Evolutionary conservation across 345 rosid genomes (phyloP).

Genomic region (Kandelia obovata): DNA sequence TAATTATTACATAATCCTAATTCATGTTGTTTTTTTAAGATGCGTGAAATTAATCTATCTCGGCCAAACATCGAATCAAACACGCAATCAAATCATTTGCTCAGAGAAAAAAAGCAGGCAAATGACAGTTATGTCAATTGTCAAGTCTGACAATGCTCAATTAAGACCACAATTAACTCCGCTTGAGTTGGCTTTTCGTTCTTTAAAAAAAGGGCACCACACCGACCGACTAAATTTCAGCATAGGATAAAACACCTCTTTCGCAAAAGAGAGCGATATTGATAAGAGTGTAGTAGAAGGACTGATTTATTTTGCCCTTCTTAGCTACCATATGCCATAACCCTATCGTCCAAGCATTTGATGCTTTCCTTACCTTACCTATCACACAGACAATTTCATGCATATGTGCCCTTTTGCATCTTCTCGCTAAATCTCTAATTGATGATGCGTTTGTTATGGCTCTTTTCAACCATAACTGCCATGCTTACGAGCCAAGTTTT

Average conservation of each 20-base stretch:
- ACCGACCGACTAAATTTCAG: constrained; percentile 6
- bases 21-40: too few species aligned
- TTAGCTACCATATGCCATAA: neutral
- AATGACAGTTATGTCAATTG: too few species aligned
- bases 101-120: neutral
- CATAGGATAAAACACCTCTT: neutral
- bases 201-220: neutral
- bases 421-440: too few species aligned
- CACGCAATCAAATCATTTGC: too few species aligned
- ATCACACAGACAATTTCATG: too few species aligned
- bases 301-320: neutral
- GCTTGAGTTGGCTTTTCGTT: neutral
- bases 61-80: too few species aligned
- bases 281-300: neutral
- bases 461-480: neutral
- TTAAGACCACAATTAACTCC: neutral
- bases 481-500: neutral
- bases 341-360: neutral
- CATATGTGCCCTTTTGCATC: too few species aligned
- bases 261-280: neutral
- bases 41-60: too few species aligned
- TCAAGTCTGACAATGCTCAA: neutral
- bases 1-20: too few species aligned
- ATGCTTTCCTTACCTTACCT: too few species aligned
- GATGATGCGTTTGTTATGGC: too few species aligned